Conservation (phyloP, 352 stramenopile species). For the Pythium aphanidermatum region DNA sequence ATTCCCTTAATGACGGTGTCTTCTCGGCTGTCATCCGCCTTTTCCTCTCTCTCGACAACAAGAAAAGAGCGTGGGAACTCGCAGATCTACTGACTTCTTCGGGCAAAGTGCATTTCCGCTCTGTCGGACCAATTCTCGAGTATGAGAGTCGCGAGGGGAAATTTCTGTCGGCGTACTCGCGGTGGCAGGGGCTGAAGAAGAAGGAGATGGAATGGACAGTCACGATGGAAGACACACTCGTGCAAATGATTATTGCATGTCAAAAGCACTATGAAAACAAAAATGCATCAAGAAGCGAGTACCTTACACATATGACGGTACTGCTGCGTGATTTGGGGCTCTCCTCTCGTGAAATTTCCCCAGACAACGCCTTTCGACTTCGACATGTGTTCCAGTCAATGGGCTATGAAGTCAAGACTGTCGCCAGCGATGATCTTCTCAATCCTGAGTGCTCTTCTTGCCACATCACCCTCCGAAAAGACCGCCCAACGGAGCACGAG, state of each 20-base stretch:
- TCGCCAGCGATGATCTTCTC: slow-evolving; percentile 38
- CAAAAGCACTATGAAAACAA: slow-evolving; percentile 21
- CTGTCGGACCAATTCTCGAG: slow-evolving; percentile 54
- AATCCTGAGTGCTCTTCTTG: slow-evolving; percentile 33
- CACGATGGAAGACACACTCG: slow-evolving; percentile 65
- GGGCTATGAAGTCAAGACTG: slow-evolving; percentile 26
- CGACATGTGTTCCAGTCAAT: slow-evolving; percentile 31
- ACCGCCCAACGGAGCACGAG: slow-evolving; percentile 32
- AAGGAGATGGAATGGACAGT: slow-evolving; percentile 61
- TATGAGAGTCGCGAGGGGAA: slow-evolving; percentile 34
- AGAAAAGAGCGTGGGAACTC: slow-evolving; percentile 38
- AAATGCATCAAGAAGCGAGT: slow-evolving; percentile 6
- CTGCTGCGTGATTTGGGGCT: slow-evolving; percentile 52
- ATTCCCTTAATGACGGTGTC: slow-evolving; percentile 56
- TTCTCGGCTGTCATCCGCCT: slow-evolving; percentile 58
- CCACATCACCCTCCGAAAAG: slow-evolving; percentile 35
- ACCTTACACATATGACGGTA: slow-evolving; percentile 50
- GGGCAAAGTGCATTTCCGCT: slow-evolving; percentile 54
- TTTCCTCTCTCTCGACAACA: slow-evolving; percentile 33
- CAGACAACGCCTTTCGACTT: slow-evolving; percentile 36
- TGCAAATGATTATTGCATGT: slow-evolving; percentile 61
- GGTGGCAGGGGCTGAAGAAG: slow-evolving; percentile 52
- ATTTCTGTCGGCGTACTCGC: slow-evolving; percentile 35
- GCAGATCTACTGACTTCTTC: slow-evolving; percentile 31
- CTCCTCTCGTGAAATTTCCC: slow-evolving; percentile 47